A percentile compares a stretch with the other conserved stretches of the same genome.
These are phyloP conservation scores for Fusarium sp. DNA, from an alignment of 2,329 filamentous ascomycete genomes.

Conservation along the genomic window DNA sequence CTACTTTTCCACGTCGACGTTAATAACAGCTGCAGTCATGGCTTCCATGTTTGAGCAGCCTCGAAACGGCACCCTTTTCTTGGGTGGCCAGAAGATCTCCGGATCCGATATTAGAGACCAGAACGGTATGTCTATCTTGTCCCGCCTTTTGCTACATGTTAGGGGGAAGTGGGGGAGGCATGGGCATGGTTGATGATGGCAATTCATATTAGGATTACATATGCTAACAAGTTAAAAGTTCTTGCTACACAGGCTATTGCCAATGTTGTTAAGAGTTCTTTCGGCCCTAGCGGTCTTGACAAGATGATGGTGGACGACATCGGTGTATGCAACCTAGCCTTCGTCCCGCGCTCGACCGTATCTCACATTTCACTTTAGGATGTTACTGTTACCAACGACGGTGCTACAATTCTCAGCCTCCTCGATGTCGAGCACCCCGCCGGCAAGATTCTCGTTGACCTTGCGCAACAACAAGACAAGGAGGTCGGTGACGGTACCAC, in stretches of 20 bases:
- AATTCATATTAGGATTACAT: conserved; percentile 9
- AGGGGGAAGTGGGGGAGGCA: conserved; percentile 43
- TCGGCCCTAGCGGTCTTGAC: conserved; percentile 94
- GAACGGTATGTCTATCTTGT: conserved; percentile 72
- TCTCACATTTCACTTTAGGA: conserved; percentile 66
- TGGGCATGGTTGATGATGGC: conserved; percentile 34
- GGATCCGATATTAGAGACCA: conserved; percentile 97
- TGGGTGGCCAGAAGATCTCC: conserved; percentile 97
- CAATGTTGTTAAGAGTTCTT: conserved; percentile 99
- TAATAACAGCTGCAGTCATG: conserved; percentile 66
- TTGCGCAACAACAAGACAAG: conserved; percentile 98
- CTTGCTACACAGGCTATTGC: conserved; percentile 95
- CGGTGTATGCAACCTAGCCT: conserved; percentile 69
- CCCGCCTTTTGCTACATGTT: conserved; percentile 38
- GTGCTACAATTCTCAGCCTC: conserved; percentile 93
- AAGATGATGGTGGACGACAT: conserved; percentile 99
- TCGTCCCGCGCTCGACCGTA: conserved; percentile 27
- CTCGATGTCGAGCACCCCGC: conserved; percentile 98
- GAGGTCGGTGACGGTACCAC: conserved; percentile 99
- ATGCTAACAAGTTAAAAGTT: conserved; percentile 63
- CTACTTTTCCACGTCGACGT: conserved; percentile 41
- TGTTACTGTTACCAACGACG: conserved; percentile 98
- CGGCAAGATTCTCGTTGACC: conserved; percentile 96
- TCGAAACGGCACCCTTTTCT: conserved; percentile 94
- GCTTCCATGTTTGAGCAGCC: conserved; percentile 96